Conservation (phyloP, 2,329 filamentous ascomycete species). For the Neonectria neomacrospora region DNA sequence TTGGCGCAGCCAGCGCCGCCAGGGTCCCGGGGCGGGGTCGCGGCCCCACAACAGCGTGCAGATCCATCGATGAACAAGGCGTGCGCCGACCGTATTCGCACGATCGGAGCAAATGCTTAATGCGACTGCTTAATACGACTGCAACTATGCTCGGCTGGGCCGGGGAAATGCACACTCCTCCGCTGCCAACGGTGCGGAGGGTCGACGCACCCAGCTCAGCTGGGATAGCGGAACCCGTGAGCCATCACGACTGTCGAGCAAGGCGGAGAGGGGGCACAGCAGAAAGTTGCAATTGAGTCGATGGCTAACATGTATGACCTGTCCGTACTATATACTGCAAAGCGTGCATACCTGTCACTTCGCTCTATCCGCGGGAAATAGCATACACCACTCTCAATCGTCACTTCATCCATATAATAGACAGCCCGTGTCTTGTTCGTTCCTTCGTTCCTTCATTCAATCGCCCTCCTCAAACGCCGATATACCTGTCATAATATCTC, state of each 20-base stretch:
- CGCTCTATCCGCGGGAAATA: not conserved
- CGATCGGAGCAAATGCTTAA: not conserved
- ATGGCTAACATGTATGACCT: not conserved
- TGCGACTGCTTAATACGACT: not conserved
- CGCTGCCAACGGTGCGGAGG: not conserved
- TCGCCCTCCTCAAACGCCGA: slow-evolving; percentile 35
- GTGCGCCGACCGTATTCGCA: not conserved
- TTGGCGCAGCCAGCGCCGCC: slow-evolving; percentile 23
- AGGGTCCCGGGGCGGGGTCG: not conserved
- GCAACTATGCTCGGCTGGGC: not conserved
- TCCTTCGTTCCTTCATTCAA: slow-evolving; percentile 32
- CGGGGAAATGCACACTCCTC: too few relatives aligned
- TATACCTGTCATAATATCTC: slow-evolving; percentile 33
- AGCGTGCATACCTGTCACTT: not conserved
- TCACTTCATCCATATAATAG: slow-evolving; percentile 11
- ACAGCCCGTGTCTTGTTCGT: slow-evolving; percentile 16
- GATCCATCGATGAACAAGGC: not conserved
- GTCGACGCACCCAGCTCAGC: not conserved
- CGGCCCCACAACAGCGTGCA: not conserved
- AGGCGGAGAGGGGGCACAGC: too few relatives aligned
- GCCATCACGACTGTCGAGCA: too few relatives aligned
- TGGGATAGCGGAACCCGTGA: too few relatives aligned
- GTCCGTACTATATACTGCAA: not conserved
- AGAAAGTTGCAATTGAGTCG: too few relatives aligned
- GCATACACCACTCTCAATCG: not conserved